These are phyloP conservation scores for Chalaropsis thielavioides DNA, from an alignment of 2,329 filamentous ascomycete genomes.

Conservation along the genomic window DNA sequence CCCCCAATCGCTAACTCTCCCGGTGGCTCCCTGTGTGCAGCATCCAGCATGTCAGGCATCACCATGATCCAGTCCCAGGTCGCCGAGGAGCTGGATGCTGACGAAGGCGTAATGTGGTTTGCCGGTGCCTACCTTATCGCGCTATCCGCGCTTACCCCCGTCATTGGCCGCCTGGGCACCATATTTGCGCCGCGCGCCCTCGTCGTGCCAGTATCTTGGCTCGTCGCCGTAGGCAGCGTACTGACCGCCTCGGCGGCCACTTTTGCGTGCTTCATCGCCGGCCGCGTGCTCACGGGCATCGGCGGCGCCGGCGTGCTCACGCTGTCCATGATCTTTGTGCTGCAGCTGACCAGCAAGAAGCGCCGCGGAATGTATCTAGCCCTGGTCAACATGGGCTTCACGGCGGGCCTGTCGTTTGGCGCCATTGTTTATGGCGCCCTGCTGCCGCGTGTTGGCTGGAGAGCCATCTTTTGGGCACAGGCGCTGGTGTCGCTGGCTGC, in stretches of 20 bases:
- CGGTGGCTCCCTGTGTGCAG: conserved; percentile 22
- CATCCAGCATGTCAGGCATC: conserved; percentile 63
- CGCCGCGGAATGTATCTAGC: conserved; percentile 61
- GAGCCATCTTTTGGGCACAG: conserved; percentile 60
- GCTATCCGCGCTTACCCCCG: conserved; percentile 49
- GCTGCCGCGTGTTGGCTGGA: conserved; percentile 37
- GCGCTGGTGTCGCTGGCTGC: conserved; percentile 47
- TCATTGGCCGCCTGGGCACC: conserved; percentile 56
- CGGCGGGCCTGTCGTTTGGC: conserved; percentile 54
- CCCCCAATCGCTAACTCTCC: not conserved
- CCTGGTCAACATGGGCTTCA: conserved; percentile 58
- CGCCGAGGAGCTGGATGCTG: conserved; percentile 59
- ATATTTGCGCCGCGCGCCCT: conserved; percentile 58
- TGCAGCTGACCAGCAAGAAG: conserved; percentile 56
- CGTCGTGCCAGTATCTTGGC: conserved; percentile 44
- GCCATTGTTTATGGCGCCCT: conserved; percentile 56
- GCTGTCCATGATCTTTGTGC: conserved; percentile 57
- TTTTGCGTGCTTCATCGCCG: conserved; percentile 51
- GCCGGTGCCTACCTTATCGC: conserved; percentile 57
- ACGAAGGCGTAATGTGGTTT: conserved; percentile 64
- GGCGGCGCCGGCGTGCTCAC: conserved; percentile 61
- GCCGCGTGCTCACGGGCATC: conserved; percentile 51
- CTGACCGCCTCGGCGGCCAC: conserved; percentile 47
- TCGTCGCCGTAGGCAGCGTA: conserved; percentile 46
- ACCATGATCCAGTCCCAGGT: conserved; percentile 68